These are phyloP conservation scores for Russula virescens DNA, from an alignment of 768 basidiomycete species.

Conservation along the genomic window DNA sequence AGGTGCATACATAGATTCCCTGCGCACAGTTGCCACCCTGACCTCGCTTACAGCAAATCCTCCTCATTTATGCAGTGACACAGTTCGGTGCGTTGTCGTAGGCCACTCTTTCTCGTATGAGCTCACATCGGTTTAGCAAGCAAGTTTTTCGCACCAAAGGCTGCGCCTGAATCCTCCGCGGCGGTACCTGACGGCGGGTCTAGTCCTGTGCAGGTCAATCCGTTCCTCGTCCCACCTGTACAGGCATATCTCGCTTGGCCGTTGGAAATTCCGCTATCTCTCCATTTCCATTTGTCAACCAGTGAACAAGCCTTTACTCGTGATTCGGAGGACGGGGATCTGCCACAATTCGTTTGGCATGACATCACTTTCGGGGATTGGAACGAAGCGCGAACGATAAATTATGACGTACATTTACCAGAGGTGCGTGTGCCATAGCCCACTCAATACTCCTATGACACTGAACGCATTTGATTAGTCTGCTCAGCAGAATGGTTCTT, in stretches of 20 bases:
- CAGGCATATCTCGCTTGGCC: constrained; percentile 55
- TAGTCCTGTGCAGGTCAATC: constrained; percentile 34
- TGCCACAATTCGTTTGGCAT: constrained; percentile 72
- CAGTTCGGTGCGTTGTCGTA: constrained; percentile 48
- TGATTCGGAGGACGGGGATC: constrained; percentile 41
- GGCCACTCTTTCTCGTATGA: neutral
- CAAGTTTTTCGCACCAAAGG: constrained; percentile 39
- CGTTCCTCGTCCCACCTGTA: constrained; percentile 48
- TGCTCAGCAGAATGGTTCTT: constrained; percentile 70
- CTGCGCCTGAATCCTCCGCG: constrained; percentile 30
- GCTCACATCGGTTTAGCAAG: constrained; percentile 33
- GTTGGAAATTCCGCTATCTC: constrained; percentile 53
- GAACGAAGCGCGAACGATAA: constrained; percentile 52
- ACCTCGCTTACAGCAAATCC: constrained; percentile 48
- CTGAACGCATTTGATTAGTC: constrained; percentile 37
- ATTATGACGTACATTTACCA: constrained; percentile 58
- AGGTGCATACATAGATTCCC: constrained; percentile 33
- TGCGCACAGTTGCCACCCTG: neutral
- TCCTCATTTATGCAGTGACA: constrained; percentile 59
- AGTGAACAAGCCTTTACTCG: constrained; percentile 53
- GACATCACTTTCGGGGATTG: constrained; percentile 77
- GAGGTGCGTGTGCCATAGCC: constrained; percentile 40
- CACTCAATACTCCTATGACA: neutral
- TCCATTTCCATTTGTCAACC: constrained; percentile 72
- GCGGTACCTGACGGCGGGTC: constrained; percentile 26